These are phyloP conservation scores for Chlorella sp. DNA, from an alignment of 139 green algal species.

Conservation along the genomic window DNA sequence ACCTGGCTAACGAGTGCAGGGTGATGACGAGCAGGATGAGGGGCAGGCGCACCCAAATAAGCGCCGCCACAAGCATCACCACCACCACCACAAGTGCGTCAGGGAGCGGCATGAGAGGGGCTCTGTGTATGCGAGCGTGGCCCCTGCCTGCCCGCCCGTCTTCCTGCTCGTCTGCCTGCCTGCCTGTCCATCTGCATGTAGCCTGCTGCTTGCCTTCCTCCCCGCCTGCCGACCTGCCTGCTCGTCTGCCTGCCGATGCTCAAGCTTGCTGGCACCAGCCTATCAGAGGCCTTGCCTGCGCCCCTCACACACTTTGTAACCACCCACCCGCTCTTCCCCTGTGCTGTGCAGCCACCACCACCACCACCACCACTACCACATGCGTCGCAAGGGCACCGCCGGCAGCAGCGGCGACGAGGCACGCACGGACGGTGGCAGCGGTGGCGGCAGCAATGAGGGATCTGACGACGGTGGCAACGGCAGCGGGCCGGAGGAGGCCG, in stretches of 20 bases:
- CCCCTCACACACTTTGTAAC: background rate
- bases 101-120: too few species aligned
- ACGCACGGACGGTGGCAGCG: slow-evolving; percentile 16
- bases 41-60: background rate
- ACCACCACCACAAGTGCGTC: slow-evolving; percentile 5
- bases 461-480: background rate
- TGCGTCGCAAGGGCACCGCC: background rate
- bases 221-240: background rate
- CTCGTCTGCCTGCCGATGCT: background rate
- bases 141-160: background rate
- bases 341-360: background rate
- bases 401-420: slow-evolving; percentile 9
- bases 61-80: slow-evolving; percentile 2
- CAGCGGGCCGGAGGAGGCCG: background rate
- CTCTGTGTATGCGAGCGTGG: too few species aligned
- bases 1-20: too few species aligned
- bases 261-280: too few species aligned
- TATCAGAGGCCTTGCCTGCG: background rate
- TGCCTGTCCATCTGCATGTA: background rate
- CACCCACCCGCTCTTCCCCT: background rate
- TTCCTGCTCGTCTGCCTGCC: background rate
- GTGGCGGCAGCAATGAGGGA: slow-evolving; percentile 7
- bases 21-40: background rate
- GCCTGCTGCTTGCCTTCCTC: background rate
- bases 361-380: background rate